Conservation (phyloP, 352 stramenopile species). For the Salisapilia sapeloensis region DNA sequence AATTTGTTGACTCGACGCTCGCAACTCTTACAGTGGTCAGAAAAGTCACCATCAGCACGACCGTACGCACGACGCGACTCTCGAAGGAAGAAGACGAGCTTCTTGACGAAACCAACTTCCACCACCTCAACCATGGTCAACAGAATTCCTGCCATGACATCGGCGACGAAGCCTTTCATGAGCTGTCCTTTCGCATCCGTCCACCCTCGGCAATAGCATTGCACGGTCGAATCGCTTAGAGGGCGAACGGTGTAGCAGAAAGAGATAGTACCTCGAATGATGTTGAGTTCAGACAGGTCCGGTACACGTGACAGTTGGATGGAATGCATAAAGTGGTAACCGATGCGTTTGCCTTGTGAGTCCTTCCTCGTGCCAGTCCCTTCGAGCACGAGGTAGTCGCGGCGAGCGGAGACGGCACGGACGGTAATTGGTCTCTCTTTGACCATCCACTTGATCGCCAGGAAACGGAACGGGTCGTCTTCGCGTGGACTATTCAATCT, state of each 20-base stretch:
- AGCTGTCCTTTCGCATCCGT: constrained; percentile 19
- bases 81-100: constrained; percentile 21
- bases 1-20: constrained; percentile 11
- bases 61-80: constrained; percentile 7
- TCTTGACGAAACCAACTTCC: constrained; percentile 32
- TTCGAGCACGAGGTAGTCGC: constrained; percentile 36
- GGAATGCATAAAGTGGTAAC: constrained; percentile 39
- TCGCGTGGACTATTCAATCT: constrained; percentile 16
- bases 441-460: constrained; percentile 41
- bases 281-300: constrained; percentile 17
- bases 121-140: too few species aligned
- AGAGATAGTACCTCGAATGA: constrained; percentile 23
- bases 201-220: constrained; percentile 28
- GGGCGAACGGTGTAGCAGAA: constrained; percentile 32
- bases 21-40: constrained; percentile 11
- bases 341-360: constrained; percentile 12
- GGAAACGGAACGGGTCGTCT: constrained; percentile 29
- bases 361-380: constrained; percentile 15
- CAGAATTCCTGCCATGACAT: too few species aligned
- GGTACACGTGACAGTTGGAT: constrained; percentile 14
- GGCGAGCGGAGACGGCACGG: too few species aligned
- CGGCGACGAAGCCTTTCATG: not conserved
- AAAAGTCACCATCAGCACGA: not conserved
- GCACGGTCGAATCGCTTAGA: constrained; percentile 5
- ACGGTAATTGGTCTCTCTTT: too few species aligned